phyloP scores from a whole-genome alignment of 2,329 filamentous ascomycete species.

The Tolypocladium album region DNA sequence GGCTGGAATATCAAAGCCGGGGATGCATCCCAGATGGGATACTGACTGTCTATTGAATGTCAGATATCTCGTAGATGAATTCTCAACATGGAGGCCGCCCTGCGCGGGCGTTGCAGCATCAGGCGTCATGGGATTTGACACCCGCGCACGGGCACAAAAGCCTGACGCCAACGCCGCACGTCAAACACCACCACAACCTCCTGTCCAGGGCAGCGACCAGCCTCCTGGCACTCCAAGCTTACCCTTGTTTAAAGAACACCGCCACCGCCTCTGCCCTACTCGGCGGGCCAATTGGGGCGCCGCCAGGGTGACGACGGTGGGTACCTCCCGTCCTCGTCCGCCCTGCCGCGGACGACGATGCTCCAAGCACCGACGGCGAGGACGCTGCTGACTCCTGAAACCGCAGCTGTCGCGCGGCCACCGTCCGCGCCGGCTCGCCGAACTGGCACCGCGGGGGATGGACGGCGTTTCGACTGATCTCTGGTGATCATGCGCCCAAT shows the following conservation, averaged over 20 bases:
- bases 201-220: no score
- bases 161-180: no score
- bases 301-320: no score
- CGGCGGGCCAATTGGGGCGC: not conserved
- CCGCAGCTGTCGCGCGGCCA: not conserved
- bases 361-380: not conserved
- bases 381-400: not conserved
- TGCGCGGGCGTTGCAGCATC: no score
- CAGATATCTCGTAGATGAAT: no score
- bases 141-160: no score
- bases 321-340: not conserved
- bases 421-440: not conserved
- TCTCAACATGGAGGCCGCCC: no score
- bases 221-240: not conserved
- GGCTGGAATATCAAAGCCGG: no score
- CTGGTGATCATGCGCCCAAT: not conserved
- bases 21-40: no score
- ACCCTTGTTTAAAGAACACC: not conserved
- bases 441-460: not conserved
- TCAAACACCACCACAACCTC: no score
- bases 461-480: slow-evolving; percentile 1
- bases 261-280: not conserved
- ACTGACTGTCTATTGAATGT: no score
- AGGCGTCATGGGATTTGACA: no score
- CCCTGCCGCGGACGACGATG: not conserved